Percentiles rank a stretch among this genome's conserved stretches.
These are phyloP conservation scores for Sclerotinia borealis DNA, from an alignment of 2,329 filamentous ascomycete species.

Conservation along the genomic window DNA sequence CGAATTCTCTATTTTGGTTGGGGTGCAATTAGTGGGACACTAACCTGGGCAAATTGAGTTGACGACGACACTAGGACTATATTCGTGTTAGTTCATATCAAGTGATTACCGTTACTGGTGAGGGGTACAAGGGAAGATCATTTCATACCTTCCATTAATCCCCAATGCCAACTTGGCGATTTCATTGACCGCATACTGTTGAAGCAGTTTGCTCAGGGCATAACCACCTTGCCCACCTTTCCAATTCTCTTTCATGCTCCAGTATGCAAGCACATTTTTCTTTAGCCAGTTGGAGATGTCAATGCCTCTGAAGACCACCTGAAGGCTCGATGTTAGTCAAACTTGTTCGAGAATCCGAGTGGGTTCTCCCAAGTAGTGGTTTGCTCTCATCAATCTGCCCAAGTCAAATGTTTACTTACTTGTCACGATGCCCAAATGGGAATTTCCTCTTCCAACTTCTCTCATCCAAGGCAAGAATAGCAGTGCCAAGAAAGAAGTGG, in stretches of 20 bases:
- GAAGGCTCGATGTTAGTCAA: background rate
- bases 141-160: constrained; percentile 18
- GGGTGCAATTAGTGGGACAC: background rate
- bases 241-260: constrained; percentile 22
- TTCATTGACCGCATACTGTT: constrained; percentile 26
- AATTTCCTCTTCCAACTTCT: constrained; percentile 30
- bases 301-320: background rate
- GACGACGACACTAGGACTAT: constrained; percentile 22
- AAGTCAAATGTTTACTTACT: constrained; percentile 19
- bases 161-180: constrained; percentile 22
- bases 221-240: constrained; percentile 18
- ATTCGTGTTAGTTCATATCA: background rate
- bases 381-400: background rate
- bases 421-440: constrained; percentile 25
- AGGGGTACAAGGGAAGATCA: background rate
- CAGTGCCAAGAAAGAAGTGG: constrained; percentile 48
- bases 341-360: background rate
- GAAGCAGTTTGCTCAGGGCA: constrained; percentile 24
- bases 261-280: constrained; percentile 20
- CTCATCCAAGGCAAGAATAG: constrained; percentile 45
- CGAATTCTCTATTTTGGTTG: background rate
- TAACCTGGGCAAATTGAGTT: constrained; percentile 25
- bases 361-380: background rate
- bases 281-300: constrained; percentile 21
- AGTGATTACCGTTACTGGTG: background rate